A percentile compares a stretch with the other conserved stretches of the same genome.
phyloP scores from a whole-genome alignment of 2,329 filamentous ascomycete species.

The Phoma sp. region DNA sequence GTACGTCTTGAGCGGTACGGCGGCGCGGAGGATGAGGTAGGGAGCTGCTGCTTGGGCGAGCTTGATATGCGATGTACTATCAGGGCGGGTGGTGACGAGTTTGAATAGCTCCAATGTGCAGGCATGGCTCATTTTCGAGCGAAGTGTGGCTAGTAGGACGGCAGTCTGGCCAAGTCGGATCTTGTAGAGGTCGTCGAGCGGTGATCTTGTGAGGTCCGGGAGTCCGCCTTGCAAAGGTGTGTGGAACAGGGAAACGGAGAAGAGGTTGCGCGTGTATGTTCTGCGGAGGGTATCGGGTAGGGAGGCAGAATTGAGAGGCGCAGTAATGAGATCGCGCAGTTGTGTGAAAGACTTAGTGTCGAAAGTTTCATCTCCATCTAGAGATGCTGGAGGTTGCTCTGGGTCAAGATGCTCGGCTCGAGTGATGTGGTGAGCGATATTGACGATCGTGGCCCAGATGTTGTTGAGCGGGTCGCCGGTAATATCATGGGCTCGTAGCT shows the following conservation, averaged over 20 bases:
- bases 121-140: constrained; percentile 78
- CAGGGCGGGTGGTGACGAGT: constrained; percentile 62
- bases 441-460: constrained; percentile 69
- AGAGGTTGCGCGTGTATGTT: constrained; percentile 77
- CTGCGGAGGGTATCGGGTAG: constrained; percentile 73
- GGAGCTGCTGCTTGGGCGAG: constrained; percentile 80
- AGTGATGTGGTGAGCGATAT: constrained; percentile 49
- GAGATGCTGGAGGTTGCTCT: constrained; percentile 33
- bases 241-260: constrained; percentile 84
- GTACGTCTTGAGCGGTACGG: constrained; percentile 81
- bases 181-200: constrained; percentile 69
- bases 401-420: constrained; percentile 50
- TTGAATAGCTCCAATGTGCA: constrained; percentile 76
- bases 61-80: constrained; percentile 56
- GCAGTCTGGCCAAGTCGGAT: constrained; percentile 76
- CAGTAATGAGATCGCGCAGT: constrained; percentile 76
- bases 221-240: constrained; percentile 69
- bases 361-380: constrained; percentile 74
- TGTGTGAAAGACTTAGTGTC: constrained; percentile 78
- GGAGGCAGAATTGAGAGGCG: constrained; percentile 70
- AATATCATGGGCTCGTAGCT: constrained; percentile 35
- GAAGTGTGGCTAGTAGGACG: constrained; percentile 68
- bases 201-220: constrained; percentile 56
- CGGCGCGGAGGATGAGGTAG: constrained; percentile 82
- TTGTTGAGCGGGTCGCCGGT: constrained; percentile 49